Percentiles rank a stretch among this genome's conserved stretches.
Evolutionary conservation across 345 rosid genomes (phyloP).

Genomic region (Corchorus capsularis): DNA sequence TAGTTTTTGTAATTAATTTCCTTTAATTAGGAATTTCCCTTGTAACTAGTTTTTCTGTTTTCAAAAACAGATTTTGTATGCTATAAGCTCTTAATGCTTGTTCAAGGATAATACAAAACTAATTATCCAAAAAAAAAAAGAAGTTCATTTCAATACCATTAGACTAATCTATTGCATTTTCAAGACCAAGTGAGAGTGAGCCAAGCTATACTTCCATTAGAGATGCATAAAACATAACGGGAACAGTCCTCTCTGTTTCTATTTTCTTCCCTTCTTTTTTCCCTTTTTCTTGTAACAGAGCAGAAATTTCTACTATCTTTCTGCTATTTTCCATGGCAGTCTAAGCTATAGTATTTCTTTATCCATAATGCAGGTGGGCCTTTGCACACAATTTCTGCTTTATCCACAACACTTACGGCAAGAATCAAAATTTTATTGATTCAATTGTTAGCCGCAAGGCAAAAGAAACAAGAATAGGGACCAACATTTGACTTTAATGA

Average conservation of each 20-base stretch:
- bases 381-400: background rate
- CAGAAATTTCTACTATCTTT: background rate
- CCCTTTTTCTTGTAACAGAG: background rate
- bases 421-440: background rate
- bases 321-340: background rate
- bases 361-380: background rate
- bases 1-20: too few relatives aligned
- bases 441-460: background rate
- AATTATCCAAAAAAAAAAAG: too few relatives aligned
- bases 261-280: background rate
- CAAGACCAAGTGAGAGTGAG: too few relatives aligned
- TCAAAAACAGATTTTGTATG: too few relatives aligned
- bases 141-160: too few relatives aligned
- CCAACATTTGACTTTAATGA: constrained; percentile 9
- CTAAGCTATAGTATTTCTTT: background rate
- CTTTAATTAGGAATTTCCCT: too few relatives aligned
- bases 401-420: background rate
- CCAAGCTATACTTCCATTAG: too few relatives aligned
- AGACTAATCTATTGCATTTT: too few relatives aligned
- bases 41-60: too few relatives aligned
- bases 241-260: too few relatives aligned
- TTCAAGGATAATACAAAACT: too few relatives aligned
- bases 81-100: too few relatives aligned
- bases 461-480: constrained; percentile 17
- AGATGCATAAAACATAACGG: background rate